Base-by-base conservation (phyloP, 768 basidiomycete genomes). In the Steccherinum ochraceum region DNA sequence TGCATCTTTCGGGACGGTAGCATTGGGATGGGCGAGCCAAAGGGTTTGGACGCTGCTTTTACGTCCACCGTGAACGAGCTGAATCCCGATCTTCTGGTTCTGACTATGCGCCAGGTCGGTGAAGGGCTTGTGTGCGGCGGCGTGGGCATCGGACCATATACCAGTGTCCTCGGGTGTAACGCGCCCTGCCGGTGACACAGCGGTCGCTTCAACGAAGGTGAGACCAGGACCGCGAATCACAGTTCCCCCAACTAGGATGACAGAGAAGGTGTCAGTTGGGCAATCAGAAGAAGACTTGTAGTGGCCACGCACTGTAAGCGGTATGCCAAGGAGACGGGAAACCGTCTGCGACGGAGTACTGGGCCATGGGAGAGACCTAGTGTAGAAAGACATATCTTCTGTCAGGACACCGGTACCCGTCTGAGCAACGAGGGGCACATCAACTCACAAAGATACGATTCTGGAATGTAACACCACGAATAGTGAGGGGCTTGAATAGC, bases 21-120 rank as follows among this genome's bases (percentile, higher is more conserved):
- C 50, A 7, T 35, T 16, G 30, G 16, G 30, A 13, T 58, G 53
- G 24, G 66, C 48, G 24, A 85, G 60, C 83, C 84, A 89, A 0
- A 84, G 83, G 0, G 80, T 75, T 13, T 77, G 63, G 0, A 74
- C 80, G 10, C 79, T 81, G 0, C 78, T 85, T 62, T 89, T 90
- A n/a, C 87, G 72, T 0, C 89, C 88, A 0, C 86, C 84, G 55
- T 91, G 88, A 0, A 76, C 82, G 16, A 90, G 75, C 63, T 91
- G 89, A 49, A 89, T 82, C 7, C 72, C 88, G 19, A 89, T 76
- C 45, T 82, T 81, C 60, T 84, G 80, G 44, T 73, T 77, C 56
- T 84, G 83, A 0, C 80, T 77, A 60, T 86, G 83, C n/a, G 83
- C 83, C 49, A 87, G 86, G 52, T 83, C 78, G 60, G 82, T 76